Conservation (phyloP, 352 stramenopile species). For the Pythium myriotylum region DNA sequence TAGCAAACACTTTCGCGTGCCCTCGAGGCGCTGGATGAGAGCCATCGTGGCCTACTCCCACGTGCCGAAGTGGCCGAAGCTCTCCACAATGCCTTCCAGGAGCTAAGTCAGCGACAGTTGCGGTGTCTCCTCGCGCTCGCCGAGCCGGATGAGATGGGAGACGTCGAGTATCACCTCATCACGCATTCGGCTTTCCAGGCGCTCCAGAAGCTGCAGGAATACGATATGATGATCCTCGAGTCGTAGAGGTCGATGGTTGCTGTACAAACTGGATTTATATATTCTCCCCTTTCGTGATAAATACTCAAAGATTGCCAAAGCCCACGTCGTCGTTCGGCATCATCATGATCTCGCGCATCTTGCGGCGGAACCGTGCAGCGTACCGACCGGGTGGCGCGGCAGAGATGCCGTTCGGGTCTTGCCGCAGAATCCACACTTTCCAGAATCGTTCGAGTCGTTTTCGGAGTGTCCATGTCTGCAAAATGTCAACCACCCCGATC, state of each 20-base stretch:
- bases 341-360: slow-evolving; percentile 87
- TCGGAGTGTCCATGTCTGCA: slow-evolving; percentile 87
- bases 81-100: slow-evolving; percentile 63
- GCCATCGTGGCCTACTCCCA: slow-evolving; percentile 50
- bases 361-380: slow-evolving; percentile 76
- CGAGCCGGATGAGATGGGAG: slow-evolving; percentile 65
- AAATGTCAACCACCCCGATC: slow-evolving; percentile 89
- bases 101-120: slow-evolving; percentile 64
- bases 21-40: slow-evolving; percentile 72
- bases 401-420: slow-evolving; percentile 74
- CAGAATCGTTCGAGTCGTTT: slow-evolving; percentile 85
- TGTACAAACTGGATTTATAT: too few relatives aligned
- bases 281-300: neutral
- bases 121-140: slow-evolving; percentile 66
- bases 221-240: slow-evolving; percentile 80
- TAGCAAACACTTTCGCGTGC: slow-evolving; percentile 60
- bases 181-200: slow-evolving; percentile 72
- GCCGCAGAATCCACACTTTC: slow-evolving; percentile 80
- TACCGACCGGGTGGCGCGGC: slow-evolving; percentile 77
- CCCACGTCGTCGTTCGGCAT: slow-evolving; percentile 58
- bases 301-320: slow-evolving; percentile 43
- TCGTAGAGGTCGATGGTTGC: slow-evolving; percentile 33
- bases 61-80: slow-evolving; percentile 58
- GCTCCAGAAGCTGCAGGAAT: slow-evolving; percentile 83
- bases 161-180: slow-evolving; percentile 73